Percentiles rank a stretch among this genome's conserved stretches.
Conservation (phyloP, 176 grass and related monocot genomes). For the Avena eriantha region DNA sequence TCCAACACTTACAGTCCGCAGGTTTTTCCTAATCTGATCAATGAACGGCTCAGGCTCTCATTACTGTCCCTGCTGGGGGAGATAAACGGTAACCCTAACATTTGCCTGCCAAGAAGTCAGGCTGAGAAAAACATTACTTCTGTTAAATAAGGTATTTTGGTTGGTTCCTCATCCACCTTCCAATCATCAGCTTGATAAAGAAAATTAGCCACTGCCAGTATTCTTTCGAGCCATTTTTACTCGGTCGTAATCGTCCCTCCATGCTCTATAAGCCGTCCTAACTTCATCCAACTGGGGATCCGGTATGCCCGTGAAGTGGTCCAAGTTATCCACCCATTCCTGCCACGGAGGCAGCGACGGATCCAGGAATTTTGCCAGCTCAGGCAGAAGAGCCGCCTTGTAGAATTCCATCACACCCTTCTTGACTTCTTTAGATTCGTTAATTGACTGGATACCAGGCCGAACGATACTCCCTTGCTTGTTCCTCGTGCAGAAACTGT, state of each 20-base stretch:
- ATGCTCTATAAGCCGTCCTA: constrained; percentile 62
- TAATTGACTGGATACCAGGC: constrained; percentile 73
- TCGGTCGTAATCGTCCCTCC: constrained; percentile 68
- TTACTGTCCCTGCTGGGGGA: no score
- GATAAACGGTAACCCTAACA: background rate
- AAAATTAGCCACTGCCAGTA: background rate
- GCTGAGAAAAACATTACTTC: background rate
- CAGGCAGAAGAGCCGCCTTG: constrained; percentile 61
- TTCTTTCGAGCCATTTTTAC: constrained; percentile 46
- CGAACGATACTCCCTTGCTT: constrained; percentile 57
- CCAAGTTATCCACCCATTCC: constrained; percentile 89
- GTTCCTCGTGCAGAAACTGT: constrained; percentile 55
- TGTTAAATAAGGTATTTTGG: background rate
- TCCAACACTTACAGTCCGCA: constrained; percentile 6
- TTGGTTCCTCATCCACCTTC: background rate
- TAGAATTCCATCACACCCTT: constrained; percentile 65
- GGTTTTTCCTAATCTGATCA: constrained; percentile 1
- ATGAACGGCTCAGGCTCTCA: background rate
- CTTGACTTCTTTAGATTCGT: constrained; percentile 62
- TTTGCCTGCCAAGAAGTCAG: background rate
- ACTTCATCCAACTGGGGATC: constrained; percentile 78
- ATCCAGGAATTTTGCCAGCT: constrained; percentile 74
- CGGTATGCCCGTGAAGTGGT: constrained; percentile 59
- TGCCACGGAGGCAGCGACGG: constrained; percentile 71
- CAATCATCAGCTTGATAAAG: background rate